Base-by-base conservation (phyloP, 176 grass and related monocot genomes). In the Poa annua region DNA sequence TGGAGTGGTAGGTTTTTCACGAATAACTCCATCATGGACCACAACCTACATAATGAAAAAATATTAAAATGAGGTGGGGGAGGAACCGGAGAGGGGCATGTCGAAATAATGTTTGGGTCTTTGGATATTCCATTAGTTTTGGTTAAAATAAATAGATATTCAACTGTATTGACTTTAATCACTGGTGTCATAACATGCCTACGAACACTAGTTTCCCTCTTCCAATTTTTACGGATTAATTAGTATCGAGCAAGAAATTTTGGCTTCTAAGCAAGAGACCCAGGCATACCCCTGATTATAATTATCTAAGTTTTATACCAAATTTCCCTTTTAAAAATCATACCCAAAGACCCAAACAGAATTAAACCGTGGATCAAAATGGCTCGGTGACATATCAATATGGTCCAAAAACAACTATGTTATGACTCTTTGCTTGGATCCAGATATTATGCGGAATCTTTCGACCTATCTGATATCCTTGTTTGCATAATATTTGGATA, bases 11-110 rank as follows among this genome's bases (percentile, higher is more conserved):
- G 92, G 96, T 86, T 98, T 98, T 88, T 98, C 96, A 76, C 96
- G 94, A 86, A 98, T 95, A 64, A 89, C 87, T 41, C 96, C 92
- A 42, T 94, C 92, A 95, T 98, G 92, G 26, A 98, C 36, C 53
- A 98, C 96, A 88, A 98, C 92, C 96, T 98, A 13, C 83, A 89
- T 32, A 85, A 59, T 20, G 45, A 87, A 17, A 81, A 66, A 16
- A 83, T 24, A 62, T 57, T 41, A 79, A 17, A 66, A 67, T 3
- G 61, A 26, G 26, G 75, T 35, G 56, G 4, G 9, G 71, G 53
- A 15, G 3, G 11, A 24, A 6, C 36, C 5, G 36, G 36, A 38
- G 36, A 38, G 36, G 36, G 36, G 36, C 36, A 38, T 38, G 36
- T 5, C 5, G 6, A 5, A 29, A 29, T 29, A 29, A 29, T 29